phyloP scores from a whole-genome alignment of 2,329 filamentous ascomycete genomes.

The Raffaelea ambrosiae region DNA sequence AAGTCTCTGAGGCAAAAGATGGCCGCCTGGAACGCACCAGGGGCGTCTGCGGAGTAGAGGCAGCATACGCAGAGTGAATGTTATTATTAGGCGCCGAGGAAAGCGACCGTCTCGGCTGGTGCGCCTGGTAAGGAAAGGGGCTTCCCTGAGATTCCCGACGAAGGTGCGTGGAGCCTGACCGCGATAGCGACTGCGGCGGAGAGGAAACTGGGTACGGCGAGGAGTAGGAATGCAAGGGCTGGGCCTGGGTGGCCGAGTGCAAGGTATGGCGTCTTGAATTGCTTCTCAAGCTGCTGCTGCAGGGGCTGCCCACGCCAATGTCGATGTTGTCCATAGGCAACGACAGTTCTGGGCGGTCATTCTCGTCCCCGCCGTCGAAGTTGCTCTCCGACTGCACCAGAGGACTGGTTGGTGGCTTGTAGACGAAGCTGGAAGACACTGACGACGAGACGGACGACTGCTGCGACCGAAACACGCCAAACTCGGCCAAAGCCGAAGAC shows the following conservation, averaged over 20 bases:
- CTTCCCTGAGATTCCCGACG: conserved; percentile 24
- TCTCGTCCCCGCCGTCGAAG: conserved; percentile 41
- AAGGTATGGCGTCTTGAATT: conserved; percentile 61
- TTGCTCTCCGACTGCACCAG: conserved; percentile 84
- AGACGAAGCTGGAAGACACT: conserved; percentile 69
- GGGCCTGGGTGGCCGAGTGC: conserved; percentile 43
- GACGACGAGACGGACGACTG: conserved; percentile 58
- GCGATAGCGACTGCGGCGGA: conserved; percentile 12
- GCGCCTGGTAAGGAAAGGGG: conserved; percentile 62
- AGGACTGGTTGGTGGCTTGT: conserved; percentile 85
- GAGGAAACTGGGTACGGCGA: conserved; percentile 1
- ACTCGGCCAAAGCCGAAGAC: conserved; percentile 4
- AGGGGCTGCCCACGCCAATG: conserved; percentile 28
- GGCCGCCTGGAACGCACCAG: conserved; percentile 42
- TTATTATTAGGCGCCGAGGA: conserved; percentile 47
- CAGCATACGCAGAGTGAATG: conserved; percentile 26
- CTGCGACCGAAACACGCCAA: conserved; percentile 23
- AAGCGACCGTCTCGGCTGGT: conserved; percentile 69
- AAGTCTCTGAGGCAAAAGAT: conserved; percentile 65
- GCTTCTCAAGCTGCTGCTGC: conserved; percentile 3
- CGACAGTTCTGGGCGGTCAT: conserved; percentile 28
- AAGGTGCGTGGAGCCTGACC: background rate
- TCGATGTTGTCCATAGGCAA: conserved; percentile 43
- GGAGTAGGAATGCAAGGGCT: conserved; percentile 23
- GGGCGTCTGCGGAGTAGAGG: conserved; percentile 35